Conservation (phyloP, 108 stramenopile species). For the Nitzschia inconspicua region DNA sequence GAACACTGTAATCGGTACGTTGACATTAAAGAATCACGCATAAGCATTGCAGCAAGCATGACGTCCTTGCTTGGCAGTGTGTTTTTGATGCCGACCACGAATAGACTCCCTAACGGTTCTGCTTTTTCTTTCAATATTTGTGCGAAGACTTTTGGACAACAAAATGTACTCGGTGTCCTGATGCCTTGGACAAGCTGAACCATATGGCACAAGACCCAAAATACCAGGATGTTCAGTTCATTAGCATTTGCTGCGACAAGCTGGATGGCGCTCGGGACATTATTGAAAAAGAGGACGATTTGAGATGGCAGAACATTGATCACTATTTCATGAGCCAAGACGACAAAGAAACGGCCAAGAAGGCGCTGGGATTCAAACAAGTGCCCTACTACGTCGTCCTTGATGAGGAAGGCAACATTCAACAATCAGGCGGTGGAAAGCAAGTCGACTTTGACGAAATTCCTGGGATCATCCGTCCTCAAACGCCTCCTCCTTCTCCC, state of each 20-base stretch:
- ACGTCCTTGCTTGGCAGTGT: too few species aligned
- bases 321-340: slow-evolving; percentile 80
- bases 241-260: slow-evolving; percentile 79
- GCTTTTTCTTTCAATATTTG: background rate
- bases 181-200: slow-evolving; percentile 73
- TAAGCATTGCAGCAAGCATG: too few species aligned
- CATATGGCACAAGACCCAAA: slow-evolving; percentile 50
- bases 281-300: slow-evolving; percentile 65
- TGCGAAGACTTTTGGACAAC: slow-evolving; percentile 96
- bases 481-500: background rate
- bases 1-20: slow-evolving; percentile 77
- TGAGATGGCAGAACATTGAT: slow-evolving; percentile 63
- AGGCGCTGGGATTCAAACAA: slow-evolving; percentile 62
- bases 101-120: background rate
- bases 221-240: slow-evolving; percentile 67
- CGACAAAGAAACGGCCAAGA: slow-evolving; percentile 78
- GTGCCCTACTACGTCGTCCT: slow-evolving; percentile 87
- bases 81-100: slow-evolving; percentile 15
- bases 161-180: slow-evolving; percentile 78
- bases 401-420: slow-evolving; percentile 67
- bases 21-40: too few species aligned
- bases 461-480: slow-evolving; percentile 29
- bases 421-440: slow-evolving; percentile 64
- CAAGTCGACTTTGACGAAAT: slow-evolving; percentile 65
- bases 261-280: slow-evolving; percentile 85